Evolutionary conservation across 1,284 basidiomycete genomes (phyloP).

Genomic region (Rhodotorula glutinis): DNA sequence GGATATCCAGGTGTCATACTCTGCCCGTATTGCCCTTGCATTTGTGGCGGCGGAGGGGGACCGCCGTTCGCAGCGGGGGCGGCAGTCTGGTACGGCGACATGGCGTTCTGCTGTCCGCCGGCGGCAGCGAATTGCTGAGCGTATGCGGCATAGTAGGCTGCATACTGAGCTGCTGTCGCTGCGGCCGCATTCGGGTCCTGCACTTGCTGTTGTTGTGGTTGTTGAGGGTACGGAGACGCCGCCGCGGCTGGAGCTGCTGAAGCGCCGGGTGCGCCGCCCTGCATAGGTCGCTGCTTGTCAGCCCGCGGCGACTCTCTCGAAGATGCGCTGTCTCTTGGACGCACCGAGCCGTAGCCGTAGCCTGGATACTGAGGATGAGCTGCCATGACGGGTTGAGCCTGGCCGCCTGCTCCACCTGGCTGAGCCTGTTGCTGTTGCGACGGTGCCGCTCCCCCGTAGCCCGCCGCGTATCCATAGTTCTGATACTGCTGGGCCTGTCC

Average conservation of each 20-base stretch:
- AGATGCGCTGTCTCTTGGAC: too few species aligned
- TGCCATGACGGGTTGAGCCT: slow-evolving; percentile 7
- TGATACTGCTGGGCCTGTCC: neutral
- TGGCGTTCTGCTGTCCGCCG: neutral
- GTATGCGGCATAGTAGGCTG: slow-evolving; percentile 27
- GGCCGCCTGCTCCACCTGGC: neutral
- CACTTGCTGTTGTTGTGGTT: neutral
- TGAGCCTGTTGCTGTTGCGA: slow-evolving; percentile 8
- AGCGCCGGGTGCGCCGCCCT: neutral
- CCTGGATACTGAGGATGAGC: slow-evolving; percentile 38
- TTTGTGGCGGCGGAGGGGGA: neutral
- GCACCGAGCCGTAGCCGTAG: slow-evolving; percentile 37
- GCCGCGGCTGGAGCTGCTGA: slow-evolving; percentile 2
- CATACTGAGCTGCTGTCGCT: slow-evolving; percentile 21
- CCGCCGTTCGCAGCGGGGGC: neutral
- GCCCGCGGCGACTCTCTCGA: too few species aligned
- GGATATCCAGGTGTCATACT: slow-evolving; percentile 6
- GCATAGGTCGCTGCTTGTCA: too few species aligned
- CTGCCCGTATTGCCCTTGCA: slow-evolving; percentile 2
- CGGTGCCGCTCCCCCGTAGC: slow-evolving; percentile 2
- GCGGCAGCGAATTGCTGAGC: slow-evolving; percentile 6
- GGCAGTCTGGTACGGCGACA: slow-evolving; percentile 15
- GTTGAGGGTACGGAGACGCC: slow-evolving; percentile 3
- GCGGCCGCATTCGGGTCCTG: slow-evolving; percentile 1
- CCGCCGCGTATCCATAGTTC: slow-evolving; percentile 5